phyloP scores from a whole-genome alignment of 164 flowering plant genomes.

The Tetrastigma voinierianum region DNA sequence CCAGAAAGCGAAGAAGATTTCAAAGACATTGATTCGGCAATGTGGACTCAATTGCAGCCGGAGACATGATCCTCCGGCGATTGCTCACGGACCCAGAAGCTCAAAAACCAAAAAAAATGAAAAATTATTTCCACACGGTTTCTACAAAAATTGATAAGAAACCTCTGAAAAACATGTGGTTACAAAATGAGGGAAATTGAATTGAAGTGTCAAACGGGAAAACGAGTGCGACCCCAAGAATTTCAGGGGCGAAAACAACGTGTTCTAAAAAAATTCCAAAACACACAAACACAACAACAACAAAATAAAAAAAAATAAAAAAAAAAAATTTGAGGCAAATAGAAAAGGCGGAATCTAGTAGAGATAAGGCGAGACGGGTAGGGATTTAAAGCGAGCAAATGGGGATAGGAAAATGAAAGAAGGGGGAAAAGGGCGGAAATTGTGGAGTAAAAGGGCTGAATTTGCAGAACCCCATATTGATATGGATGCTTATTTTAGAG shows the following conservation, averaged over 20 bases:
- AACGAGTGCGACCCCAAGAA: too few relatives aligned
- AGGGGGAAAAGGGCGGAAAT: constrained; percentile 2
- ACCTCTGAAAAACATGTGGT: too few relatives aligned
- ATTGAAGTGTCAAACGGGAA: too few relatives aligned
- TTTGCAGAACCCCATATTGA: not conserved
- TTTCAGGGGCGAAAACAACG: not conserved
- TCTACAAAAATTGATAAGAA: too few relatives aligned
- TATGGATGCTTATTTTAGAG: constrained; percentile 3
- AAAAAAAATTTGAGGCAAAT: constrained; percentile 4
- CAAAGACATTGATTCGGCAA: constrained; percentile 11
- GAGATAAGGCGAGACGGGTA: too few relatives aligned
- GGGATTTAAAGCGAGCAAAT: not conserved
- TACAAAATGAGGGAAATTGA: too few relatives aligned
- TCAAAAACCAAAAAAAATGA: not conserved
- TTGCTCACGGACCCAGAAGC: constrained; percentile 13
- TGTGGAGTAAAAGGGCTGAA: constrained; percentile 6
- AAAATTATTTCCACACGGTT: too few relatives aligned
- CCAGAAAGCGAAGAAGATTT: constrained; percentile 6
- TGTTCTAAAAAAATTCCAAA: too few relatives aligned
- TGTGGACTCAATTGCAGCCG: constrained; percentile 22
- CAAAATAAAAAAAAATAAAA: too few relatives aligned
- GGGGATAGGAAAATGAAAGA: not conserved
- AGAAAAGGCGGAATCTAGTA: not conserved
- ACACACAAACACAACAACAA: too few relatives aligned
- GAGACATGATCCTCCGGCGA: constrained; percentile 16